Percentiles rank a stretch among this genome's conserved stretches.
Conservation (phyloP, 176 grass and related monocot species). For the Carex littledalei region DNA sequence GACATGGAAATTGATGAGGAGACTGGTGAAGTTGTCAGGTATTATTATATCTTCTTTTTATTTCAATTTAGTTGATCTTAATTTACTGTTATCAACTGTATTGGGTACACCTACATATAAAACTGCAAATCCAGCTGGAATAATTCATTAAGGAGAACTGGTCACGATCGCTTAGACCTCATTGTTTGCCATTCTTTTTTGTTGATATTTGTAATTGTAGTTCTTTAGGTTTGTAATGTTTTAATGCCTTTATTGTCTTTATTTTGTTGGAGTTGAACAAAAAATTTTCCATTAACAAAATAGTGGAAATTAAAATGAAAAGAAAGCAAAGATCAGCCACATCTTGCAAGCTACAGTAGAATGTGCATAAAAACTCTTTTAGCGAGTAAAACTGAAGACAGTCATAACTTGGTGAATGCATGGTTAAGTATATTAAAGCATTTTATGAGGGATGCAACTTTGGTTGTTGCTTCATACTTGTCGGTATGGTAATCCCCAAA, state of each 20-base stretch:
- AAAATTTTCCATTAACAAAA: not conserved
- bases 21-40: slow-evolving; percentile 76
- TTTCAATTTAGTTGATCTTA: not conserved
- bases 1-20: slow-evolving; percentile 58
- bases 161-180: not conserved
- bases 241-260: not conserved
- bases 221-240: not conserved
- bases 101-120: not conserved
- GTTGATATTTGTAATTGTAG: not conserved
- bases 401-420: not conserved
- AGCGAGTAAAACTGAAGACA: not conserved
- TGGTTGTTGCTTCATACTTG: not conserved
- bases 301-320: not conserved
- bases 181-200: not conserved
- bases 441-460: not conserved
- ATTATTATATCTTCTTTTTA: not conserved
- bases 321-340: not conserved
- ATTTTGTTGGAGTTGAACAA: not conserved
- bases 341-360: not conserved
- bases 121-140: not conserved
- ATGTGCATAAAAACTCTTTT: not conserved
- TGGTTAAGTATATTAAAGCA: not conserved
- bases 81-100: not conserved
- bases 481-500: not conserved
- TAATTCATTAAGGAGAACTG: not conserved